A percentile compares a stretch with the other conserved stretches of the same genome.
Conservation (phyloP, 495 filamentous ascomycete species). For the Mytilinidion resinicola region DNA sequence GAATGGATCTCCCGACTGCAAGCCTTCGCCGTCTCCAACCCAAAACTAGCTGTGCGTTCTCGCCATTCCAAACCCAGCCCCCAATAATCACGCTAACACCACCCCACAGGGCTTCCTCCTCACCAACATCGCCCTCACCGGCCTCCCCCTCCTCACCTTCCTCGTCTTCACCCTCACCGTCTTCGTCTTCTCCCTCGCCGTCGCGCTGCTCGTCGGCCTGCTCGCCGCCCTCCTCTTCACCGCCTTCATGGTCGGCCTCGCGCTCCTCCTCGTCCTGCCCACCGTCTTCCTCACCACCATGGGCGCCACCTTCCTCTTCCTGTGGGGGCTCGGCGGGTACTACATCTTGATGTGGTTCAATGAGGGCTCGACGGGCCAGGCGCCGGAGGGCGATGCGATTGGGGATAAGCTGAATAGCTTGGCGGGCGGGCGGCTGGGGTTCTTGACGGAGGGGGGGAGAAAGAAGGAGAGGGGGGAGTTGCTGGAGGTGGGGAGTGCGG, state of each 20-base stretch:
- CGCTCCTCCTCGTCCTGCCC: slow-evolving; percentile 57
- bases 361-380: slow-evolving; percentile 19
- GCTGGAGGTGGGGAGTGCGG: background rate
- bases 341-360: slow-evolving; percentile 48
- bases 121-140: slow-evolving; percentile 49
- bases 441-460: slow-evolving; percentile 28
- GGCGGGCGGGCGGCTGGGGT: slow-evolving; percentile 35
- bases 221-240: slow-evolving; percentile 50
- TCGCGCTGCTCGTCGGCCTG: slow-evolving; percentile 44
- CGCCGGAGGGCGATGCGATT: slow-evolving; percentile 27
- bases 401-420: slow-evolving; percentile 36
- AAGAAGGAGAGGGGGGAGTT: slow-evolving; percentile 7
- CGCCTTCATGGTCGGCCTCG: slow-evolving; percentile 55
- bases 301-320: slow-evolving; percentile 54
- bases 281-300: slow-evolving; percentile 54
- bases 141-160: slow-evolving; percentile 58
- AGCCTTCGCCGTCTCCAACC: slow-evolving; percentile 33
- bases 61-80: background rate
- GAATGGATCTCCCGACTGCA: slow-evolving; percentile 30
- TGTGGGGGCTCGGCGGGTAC: slow-evolving; percentile 54
- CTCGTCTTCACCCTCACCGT: slow-evolving; percentile 49
- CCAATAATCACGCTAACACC: too few species aligned
- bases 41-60: slow-evolving; percentile 37
- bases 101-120: slow-evolving; percentile 46
- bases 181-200: slow-evolving; percentile 48